Conservation (phyloP, 2,329 filamentous ascomycete species). For the Botrytis aclada region DNA sequence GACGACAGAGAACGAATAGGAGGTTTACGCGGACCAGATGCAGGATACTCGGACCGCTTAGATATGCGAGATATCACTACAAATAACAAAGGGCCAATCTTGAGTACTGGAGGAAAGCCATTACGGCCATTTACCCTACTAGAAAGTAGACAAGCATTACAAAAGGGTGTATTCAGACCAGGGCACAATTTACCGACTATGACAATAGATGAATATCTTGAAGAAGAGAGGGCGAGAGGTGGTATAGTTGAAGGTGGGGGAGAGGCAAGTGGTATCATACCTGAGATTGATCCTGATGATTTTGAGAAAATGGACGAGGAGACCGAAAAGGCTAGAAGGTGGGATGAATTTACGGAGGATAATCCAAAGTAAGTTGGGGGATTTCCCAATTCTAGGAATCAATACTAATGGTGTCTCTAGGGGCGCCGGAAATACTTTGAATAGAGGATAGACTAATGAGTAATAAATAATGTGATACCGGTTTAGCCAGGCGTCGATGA, state of each 20-base stretch:
- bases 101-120: constrained; percentile 77
- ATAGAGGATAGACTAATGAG: constrained; percentile 56
- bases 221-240: constrained; percentile 80
- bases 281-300: constrained; percentile 85
- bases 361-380: constrained; percentile 62
- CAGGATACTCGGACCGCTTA: constrained; percentile 68
- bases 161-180: constrained; percentile 78
- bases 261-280: constrained; percentile 63
- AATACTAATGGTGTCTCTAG: constrained; percentile 27
- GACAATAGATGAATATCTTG: constrained; percentile 96
- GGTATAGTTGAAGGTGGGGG: constrained; percentile 91
- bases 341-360: constrained; percentile 91
- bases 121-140: constrained; percentile 88
- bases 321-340: constrained; percentile 88
- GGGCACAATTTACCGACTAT: constrained; percentile 95
- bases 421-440: constrained; percentile 78
- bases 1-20: constrained; percentile 47
- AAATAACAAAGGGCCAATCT: constrained; percentile 62
- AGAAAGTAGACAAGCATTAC: constrained; percentile 70
- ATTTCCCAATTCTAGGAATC: not conserved
- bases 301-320: constrained; percentile 82
- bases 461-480: constrained; percentile 14
- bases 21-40: constrained; percentile 33
- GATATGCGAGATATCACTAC: constrained; percentile 59
- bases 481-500: not conserved